phyloP scores from a whole-genome alignment of 1,139 yeast species.

The Debaryomycetaceae sp. region DNA sequence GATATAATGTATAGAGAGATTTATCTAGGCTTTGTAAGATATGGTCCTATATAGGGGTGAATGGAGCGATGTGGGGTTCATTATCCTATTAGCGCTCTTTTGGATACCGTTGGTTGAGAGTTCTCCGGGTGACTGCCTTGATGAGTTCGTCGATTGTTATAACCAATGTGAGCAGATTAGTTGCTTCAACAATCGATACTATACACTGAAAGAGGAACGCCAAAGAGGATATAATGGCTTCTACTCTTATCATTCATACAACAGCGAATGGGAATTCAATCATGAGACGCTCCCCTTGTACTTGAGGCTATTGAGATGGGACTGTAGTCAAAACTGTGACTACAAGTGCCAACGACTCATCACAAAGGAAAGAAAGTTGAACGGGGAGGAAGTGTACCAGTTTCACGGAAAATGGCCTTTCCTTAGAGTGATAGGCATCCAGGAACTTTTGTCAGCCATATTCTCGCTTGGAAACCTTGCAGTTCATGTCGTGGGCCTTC shows the following conservation, averaged over 20 bases:
- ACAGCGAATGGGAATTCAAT: conserved; percentile 32
- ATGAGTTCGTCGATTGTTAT: conserved; percentile 65
- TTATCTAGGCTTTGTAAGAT: not conserved
- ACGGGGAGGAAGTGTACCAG: conserved; percentile 57
- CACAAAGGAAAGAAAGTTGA: conserved; percentile 49
- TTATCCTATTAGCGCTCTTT: not conserved
- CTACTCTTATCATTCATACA: conserved; percentile 15
- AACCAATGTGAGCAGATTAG: conserved; percentile 52
- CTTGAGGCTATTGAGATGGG: conserved; percentile 63
- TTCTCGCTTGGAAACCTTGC: conserved; percentile 77
- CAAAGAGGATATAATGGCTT: conserved; percentile 5
- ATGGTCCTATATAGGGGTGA: not conserved
- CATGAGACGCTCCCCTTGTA: conserved; percentile 37
- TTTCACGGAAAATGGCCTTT: conserved; percentile 99
- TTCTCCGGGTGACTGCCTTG: conserved; percentile 80
- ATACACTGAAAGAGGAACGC: conserved; percentile 21
- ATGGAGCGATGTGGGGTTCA: not conserved
- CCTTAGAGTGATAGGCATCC: conserved; percentile 65
- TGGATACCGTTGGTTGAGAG: conserved; percentile 14
- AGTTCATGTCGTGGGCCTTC: conserved; percentile 67
- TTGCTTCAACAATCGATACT: conserved; percentile 32
- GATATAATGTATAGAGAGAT: not conserved
- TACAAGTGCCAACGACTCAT: conserved; percentile 82
- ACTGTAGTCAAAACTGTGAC: conserved; percentile 81
- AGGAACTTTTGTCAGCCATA: conserved; percentile 77